Conservation (phyloP, 768 basidiomycete genomes). For the Pulveroboletus sp. region DNA sequence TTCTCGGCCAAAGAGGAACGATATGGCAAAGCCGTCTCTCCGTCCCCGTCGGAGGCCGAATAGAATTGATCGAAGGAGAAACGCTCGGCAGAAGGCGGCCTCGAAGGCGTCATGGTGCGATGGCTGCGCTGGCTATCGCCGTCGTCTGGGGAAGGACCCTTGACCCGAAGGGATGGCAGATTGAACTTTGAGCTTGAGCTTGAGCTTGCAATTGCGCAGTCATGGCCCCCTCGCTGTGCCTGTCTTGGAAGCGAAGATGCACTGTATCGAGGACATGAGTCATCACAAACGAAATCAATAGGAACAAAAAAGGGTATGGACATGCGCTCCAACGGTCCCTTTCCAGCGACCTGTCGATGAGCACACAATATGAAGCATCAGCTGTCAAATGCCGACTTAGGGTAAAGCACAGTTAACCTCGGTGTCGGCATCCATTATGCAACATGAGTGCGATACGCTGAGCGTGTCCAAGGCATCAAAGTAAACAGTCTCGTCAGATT, state of each 20-base stretch:
- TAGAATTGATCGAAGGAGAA: not conserved
- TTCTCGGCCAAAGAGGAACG: not conserved
- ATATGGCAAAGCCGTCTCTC: not conserved
- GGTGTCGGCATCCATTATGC: slow-evolving; percentile 2
- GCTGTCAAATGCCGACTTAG: not conserved
- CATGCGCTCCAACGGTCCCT: slow-evolving; percentile 8
- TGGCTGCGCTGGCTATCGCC: not conserved
- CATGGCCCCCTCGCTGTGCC: slow-evolving; percentile 3
- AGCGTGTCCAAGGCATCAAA: slow-evolving; percentile 21
- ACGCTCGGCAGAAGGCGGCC: not conserved
- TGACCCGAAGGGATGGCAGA: slow-evolving; percentile 16
- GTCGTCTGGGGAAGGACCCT: slow-evolving; percentile 12
- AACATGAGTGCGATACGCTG: slow-evolving; percentile 3
- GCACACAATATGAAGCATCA: not conserved
- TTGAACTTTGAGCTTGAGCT: slow-evolving; percentile 17
- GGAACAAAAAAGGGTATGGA: slow-evolving; percentile 11
- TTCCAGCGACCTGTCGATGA: slow-evolving; percentile 6
- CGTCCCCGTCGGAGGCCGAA: not conserved
- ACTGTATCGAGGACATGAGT: slow-evolving; percentile 7
- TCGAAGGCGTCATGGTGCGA: slow-evolving; percentile 2
- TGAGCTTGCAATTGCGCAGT: not conserved
- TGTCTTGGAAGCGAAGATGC: not conserved
- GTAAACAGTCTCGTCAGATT: slow-evolving; percentile 20
- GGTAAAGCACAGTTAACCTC: slow-evolving; percentile 6
- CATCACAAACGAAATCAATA: slow-evolving; percentile 9